Evolutionary conservation across 768 basidiomycete genomes (phyloP), one percentile per base, ranked within the genome.

Genomic region (Phylloporus scabripes): DNA sequence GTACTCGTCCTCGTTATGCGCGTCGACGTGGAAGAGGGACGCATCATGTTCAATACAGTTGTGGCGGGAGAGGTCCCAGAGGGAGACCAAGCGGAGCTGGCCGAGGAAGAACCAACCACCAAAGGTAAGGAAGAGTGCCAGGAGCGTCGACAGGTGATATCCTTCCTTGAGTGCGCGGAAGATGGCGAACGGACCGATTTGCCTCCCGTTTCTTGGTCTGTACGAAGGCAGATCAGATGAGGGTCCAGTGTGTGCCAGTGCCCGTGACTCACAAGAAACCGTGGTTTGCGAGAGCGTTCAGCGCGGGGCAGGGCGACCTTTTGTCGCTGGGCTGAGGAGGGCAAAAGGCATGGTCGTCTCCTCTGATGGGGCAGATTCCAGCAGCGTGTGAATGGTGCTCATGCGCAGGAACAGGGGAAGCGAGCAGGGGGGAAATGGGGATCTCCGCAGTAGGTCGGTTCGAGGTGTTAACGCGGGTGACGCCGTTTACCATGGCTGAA

Each of bases 211-310:
- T 6, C 81, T 76, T 20, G 73, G 65, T 39, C 81, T 83, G 49
- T 4, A 7, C 5, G 12, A 33, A 5, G 14, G 15, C 17, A 12
- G 3, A 5, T 9, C 17, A 5, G 17, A 14, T 39, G 7, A 8
- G 15, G 37, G 12, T 31, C 45, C 7, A 48, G 42, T 23, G 23
- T n/a, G 29, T 20, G n/a, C 17, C 36, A 4, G 40, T 39, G 17
- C 8, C 4, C 14, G 37, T 18, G 43, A 73, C 83, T 62, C 56
- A 87, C 85, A 89, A 69, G 49, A 82, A 87, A 1, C 83, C 82
- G 49, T 87, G 83, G 55, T 88, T 88, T 0, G 86, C 83, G 57
- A 88, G 77, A 0, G 81, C 69, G 54, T 89, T 88, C 33, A 89
- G 62, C 2, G 84, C 87, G 1, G 87, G 87, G 54, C 86, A 88